phyloP scores from a whole-genome alignment of 352 stramenopile species.

The Phytopythium oedochilum region DNA sequence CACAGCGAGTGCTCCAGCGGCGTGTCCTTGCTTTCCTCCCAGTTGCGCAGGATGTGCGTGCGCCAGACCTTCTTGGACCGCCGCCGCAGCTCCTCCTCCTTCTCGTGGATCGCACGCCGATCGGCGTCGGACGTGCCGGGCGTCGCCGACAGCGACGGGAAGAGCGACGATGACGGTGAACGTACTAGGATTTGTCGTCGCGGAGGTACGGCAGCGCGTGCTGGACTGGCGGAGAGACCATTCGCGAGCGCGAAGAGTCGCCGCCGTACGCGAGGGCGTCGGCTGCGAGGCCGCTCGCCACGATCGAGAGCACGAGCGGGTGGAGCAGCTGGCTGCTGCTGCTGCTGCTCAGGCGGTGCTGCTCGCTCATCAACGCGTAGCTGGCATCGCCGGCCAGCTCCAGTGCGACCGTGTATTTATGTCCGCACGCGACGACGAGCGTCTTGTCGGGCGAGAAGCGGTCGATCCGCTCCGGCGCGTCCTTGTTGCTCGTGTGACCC shows the following conservation, averaged over 20 bases:
- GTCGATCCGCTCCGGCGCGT: slow-evolving; percentile 70
- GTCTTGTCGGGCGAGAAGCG: slow-evolving; percentile 56
- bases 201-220: neutral
- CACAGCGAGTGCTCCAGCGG: slow-evolving; percentile 72
- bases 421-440: slow-evolving; percentile 60
- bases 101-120: slow-evolving; percentile 47
- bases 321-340: neutral
- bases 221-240: neutral
- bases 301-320: neutral
- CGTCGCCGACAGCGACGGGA: neutral
- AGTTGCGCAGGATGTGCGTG: slow-evolving; percentile 70
- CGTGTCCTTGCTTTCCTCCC: slow-evolving; percentile 72
- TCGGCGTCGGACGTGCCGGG: neutral
- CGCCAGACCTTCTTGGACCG: slow-evolving; percentile 82
- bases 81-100: slow-evolving; percentile 75
- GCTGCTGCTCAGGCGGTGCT: neutral
- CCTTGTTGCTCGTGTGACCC: slow-evolving; percentile 75
- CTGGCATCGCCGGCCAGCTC: slow-evolving; percentile 26
- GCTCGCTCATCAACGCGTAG: neutral
- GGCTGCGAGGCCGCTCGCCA: neutral
- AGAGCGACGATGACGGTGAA: neutral
- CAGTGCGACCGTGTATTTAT: slow-evolving; percentile 80
- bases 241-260: neutral
- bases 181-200: neutral
- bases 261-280: neutral